Evolutionary conservation across 2,329 filamentous ascomycete species (phyloP).

Genomic region (Neocatenulostroma microsporum): DNA sequence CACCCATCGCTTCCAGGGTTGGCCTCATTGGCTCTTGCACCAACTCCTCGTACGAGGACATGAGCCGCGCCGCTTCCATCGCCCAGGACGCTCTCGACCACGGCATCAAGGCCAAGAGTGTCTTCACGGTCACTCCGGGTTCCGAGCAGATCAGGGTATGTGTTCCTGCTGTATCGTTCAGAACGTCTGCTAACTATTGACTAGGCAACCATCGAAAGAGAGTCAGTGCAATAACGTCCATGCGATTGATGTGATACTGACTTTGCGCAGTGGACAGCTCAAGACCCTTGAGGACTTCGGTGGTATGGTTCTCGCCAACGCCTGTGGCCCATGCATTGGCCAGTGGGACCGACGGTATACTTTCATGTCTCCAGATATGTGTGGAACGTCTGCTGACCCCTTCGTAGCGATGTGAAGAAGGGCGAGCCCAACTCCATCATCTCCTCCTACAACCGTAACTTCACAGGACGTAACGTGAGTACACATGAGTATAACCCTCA

Average conservation of each 20-base stretch:
- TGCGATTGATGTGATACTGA: not conserved
- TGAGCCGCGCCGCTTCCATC: slow-evolving; percentile 87
- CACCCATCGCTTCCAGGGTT: no score
- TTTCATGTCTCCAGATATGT: no score
- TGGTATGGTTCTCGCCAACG: slow-evolving; percentile 63
- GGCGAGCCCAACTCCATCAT: slow-evolving; percentile 93
- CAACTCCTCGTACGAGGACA: slow-evolving; percentile 83
- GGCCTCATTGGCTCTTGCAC: slow-evolving; percentile 98
- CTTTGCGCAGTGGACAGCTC: slow-evolving; percentile 39
- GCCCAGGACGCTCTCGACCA: slow-evolving; percentile 84
- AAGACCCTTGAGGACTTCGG: slow-evolving; percentile 95
- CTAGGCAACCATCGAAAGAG: slow-evolving; percentile 7
- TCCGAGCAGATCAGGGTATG: slow-evolving; percentile 81
- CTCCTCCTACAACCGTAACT: slow-evolving; percentile 99
- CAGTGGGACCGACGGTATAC: slow-evolving; percentile 87
- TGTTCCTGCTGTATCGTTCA: not conserved
- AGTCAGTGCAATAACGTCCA: not conserved
- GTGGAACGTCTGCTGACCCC: no score
- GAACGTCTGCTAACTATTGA: not conserved
- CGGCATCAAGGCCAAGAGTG: slow-evolving; percentile 84
- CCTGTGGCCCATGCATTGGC: slow-evolving; percentile 63
- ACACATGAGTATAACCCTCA: no score
- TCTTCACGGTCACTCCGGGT: slow-evolving; percentile 92
- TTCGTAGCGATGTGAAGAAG: slow-evolving; percentile 81
- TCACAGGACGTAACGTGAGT: slow-evolving; percentile 96